Base-by-base conservation (phyloP, 495 filamentous ascomycete genomes). In the Geopyxis carbonaria region DNA sequence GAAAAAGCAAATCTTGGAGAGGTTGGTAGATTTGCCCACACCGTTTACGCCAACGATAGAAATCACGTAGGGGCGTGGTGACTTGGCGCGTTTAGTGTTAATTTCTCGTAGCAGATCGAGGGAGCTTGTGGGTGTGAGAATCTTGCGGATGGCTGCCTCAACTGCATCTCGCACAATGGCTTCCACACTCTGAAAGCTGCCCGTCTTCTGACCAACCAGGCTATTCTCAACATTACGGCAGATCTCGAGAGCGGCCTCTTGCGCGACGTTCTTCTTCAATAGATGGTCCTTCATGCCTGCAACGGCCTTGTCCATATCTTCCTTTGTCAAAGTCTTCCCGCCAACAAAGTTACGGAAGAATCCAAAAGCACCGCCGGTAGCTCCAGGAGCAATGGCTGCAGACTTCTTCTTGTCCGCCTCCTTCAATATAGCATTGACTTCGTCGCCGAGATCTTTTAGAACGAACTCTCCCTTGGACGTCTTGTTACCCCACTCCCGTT, bases 11-110 rank as follows among this genome's bases (percentile, higher is more conserved):
- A 97, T 89, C 61, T 97, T 97, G 55, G 80, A 82, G 13, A 97
- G 63, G 46, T 93, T 95, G 14, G 89, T 97, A 5, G 83, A 93
- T 61, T 97, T 97, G 54, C 89, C 89, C 33, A 97, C 89, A 18
- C 89, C 89, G 52, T 97, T 97, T 50, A 97, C 89, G 38, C 89
- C 89, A 22, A 97, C 91, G 39, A 97, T 92, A 22, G 82, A 91
- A 50, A 97, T 91, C 43, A 94, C 87, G 48, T 95, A 97, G 24
- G 89, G 89, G 36, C 65, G 65, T 2, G 69, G 69, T 1, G 64
- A 59, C 1, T 56, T 52, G 5, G 73, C 61, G 5, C 79, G 77
- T 19, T 70, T 64, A 3, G 75, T 80, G 49, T 87, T 73, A 45
- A 97, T 94, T 60, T 93, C 84, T 38, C 84, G 83, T 15, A 97